Percentiles rank a stretch among this genome's conserved stretches.
phyloP scores from a whole-genome alignment of 805 yeast genomes.

The Starmerella floris region DNA sequence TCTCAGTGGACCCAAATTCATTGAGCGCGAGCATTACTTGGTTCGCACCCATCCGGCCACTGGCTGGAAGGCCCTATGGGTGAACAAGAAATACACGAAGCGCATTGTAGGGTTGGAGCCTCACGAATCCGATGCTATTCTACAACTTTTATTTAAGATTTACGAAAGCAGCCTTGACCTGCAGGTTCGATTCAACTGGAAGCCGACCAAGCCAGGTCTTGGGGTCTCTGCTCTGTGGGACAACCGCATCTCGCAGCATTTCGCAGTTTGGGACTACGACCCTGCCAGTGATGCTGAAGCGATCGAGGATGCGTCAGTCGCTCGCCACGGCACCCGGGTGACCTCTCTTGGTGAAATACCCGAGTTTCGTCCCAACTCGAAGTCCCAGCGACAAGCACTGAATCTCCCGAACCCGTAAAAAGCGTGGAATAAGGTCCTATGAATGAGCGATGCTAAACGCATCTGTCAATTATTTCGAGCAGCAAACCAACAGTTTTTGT shows the following conservation, averaged over 20 bases:
- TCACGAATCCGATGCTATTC: constrained; percentile 52
- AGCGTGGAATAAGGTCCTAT: no score
- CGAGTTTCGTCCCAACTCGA: constrained; percentile 33
- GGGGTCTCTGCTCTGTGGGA: constrained; percentile 38
- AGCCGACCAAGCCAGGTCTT: constrained; percentile 28
- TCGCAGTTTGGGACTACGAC: constrained; percentile 36
- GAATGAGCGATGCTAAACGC: no score
- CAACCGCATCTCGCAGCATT: constrained; percentile 40
- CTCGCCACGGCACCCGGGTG: constrained; percentile 40
- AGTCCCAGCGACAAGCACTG: constrained; percentile 19
- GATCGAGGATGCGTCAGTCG: constrained; percentile 5
- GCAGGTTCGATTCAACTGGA: constrained; percentile 41
- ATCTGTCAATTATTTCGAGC: no score
- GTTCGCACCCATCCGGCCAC: constrained; percentile 54
- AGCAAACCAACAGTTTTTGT: no score
- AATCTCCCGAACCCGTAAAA: constrained; percentile 19
- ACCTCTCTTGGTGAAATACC: constrained; percentile 44
- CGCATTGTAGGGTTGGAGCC: constrained; percentile 58
- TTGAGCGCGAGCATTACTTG: constrained; percentile 46
- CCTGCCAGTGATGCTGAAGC: constrained; percentile 9
- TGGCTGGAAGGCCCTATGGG: constrained; percentile 45
- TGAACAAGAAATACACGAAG: constrained; percentile 48
- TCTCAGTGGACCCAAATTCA: constrained; percentile 16
- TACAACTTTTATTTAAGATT: constrained; percentile 39
- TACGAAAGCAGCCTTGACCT: constrained; percentile 25